phyloP scores from a whole-genome alignment of 2,329 filamentous ascomycete genomes.

The Cercospora beticola region DNA sequence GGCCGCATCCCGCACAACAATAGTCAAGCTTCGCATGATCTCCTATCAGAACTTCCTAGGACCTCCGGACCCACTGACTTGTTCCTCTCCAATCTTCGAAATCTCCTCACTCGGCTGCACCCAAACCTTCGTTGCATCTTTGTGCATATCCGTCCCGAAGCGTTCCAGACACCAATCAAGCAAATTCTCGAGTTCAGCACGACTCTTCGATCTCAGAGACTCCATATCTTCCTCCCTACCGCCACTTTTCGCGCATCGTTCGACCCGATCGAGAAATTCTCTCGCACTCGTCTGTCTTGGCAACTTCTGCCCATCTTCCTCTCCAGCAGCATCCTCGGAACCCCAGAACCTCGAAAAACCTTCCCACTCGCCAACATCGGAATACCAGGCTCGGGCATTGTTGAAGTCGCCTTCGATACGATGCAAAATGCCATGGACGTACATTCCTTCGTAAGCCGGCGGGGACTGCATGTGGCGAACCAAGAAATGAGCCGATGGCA shows the following conservation, averaged over 20 bases:
- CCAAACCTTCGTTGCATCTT: constrained; percentile 49
- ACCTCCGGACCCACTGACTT: constrained; percentile 48
- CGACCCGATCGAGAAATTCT: constrained; percentile 18
- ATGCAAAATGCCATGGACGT: constrained; percentile 53
- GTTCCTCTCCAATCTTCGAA: constrained; percentile 42
- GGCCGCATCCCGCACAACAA: neutral
- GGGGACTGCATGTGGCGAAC: constrained; percentile 53
- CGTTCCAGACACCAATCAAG: constrained; percentile 47
- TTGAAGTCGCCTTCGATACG: constrained; percentile 53
- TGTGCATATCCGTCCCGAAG: constrained; percentile 45
- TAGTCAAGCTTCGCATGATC: neutral
- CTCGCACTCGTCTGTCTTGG: constrained; percentile 15
- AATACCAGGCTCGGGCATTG: constrained; percentile 52
- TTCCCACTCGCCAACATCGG: constrained; percentile 44
- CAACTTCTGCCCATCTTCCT: constrained; percentile 37
- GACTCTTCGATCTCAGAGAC: constrained; percentile 39
- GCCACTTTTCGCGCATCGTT: constrained; percentile 23
- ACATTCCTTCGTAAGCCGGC: constrained; percentile 53
- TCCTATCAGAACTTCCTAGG: constrained; percentile 46
- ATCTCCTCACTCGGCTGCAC: constrained; percentile 45
- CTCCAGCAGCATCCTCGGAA: constrained; percentile 29
- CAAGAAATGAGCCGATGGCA: constrained; percentile 54
- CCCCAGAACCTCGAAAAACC: constrained; percentile 41
- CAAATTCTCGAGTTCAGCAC: constrained; percentile 44
- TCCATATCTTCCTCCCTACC: constrained; percentile 33